Evolutionary conservation across 768 basidiomycete species (phyloP), one percentile per base, ranked within the genome.

Genomic region (Lactarius pseudohatsudake): DNA sequence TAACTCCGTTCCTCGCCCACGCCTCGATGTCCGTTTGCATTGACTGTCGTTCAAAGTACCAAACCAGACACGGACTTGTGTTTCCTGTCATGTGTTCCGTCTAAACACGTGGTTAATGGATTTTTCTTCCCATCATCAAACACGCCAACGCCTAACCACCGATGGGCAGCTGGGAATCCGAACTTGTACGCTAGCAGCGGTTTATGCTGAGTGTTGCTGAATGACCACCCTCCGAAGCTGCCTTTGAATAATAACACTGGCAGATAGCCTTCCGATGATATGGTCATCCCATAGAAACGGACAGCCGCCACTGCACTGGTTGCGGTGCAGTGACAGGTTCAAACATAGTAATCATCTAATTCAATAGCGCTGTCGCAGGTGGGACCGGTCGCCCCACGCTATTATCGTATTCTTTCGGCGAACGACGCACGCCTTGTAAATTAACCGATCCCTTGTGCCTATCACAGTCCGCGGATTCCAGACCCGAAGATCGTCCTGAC

Each of bases 261-360:
- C 43, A 30, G 54, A 8, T 34, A 40, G 34, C 20, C 54, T 45
- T 65, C 59, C 64, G 64, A 61, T 61, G 32, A 57, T 57, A 16
- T 16, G 3, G 55, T 57, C 64, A 65, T 65, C 32, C 47, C 16
- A 2, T 56, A 30, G 32, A 32, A 38, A 36, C 47, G n/a, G 50
- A 55, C 40, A 34, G 20, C 20, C 28, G 36, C 47, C 50, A 32
- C 38, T 7, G 30, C 28, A 28, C 45, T 47, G 30, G 54, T 28
- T 45, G n/a, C n/a, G n/a, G 26, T 1, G 45, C 28, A 13, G 38
- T 40, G 47, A 53, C 64, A 30, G 38, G 50, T 20, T 22, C 3
- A 18, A 32, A 18, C 30, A 9, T n/a, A 15, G 28, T 7, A 50
- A 32, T 61, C 22, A 40, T 61, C 22, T 9, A n/a, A 32, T 32